These are phyloP conservation scores for Pythium vanterpoolii DNA, from an alignment of 352 stramenopile species.

Conservation along the genomic window DNA sequence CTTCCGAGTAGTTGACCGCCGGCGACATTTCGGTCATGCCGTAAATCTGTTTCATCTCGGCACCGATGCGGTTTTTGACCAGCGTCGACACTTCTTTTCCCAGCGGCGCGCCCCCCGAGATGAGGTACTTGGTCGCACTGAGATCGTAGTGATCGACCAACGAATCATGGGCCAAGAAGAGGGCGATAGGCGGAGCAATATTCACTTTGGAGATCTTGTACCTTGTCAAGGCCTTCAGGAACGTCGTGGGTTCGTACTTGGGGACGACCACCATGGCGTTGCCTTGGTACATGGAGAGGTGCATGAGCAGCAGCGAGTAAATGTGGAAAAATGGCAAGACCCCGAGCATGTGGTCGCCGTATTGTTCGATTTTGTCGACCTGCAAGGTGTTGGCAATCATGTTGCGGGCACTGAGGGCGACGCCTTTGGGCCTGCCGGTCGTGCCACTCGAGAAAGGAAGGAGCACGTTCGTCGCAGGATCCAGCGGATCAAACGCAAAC, in stretches of 20 bases:
- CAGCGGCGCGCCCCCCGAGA: slow-evolving; percentile 76
- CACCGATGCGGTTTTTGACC: slow-evolving; percentile 46
- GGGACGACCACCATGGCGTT: slow-evolving; percentile 83
- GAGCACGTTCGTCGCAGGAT: slow-evolving; percentile 47
- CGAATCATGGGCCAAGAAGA: slow-evolving; percentile 86
- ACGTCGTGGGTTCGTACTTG: slow-evolving; percentile 87
- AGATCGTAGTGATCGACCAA: slow-evolving; percentile 92
- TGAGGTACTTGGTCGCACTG: slow-evolving; percentile 59
- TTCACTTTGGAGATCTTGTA: slow-evolving; percentile 44
- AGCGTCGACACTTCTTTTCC: slow-evolving; percentile 55
- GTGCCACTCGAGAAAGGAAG: slow-evolving; percentile 94
- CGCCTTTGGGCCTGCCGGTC: slow-evolving; percentile 85
- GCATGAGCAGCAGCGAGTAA: slow-evolving; percentile 85
- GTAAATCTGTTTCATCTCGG: slow-evolving; percentile 35
- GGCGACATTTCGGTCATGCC: slow-evolving; percentile 44
- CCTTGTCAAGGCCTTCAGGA: slow-evolving; percentile 73
- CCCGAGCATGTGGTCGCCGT: slow-evolving; percentile 43
- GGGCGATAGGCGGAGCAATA: slow-evolving; percentile 87
- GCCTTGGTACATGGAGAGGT: slow-evolving; percentile 81
- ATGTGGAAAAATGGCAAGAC: slow-evolving; percentile 96
- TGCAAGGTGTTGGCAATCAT: slow-evolving; percentile 90
- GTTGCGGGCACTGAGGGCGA: slow-evolving; percentile 83
- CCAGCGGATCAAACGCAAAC: slow-evolving; percentile 48
- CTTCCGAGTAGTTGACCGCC: slow-evolving; percentile 17
- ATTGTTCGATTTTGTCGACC: slow-evolving; percentile 60